Conservation (phyloP, 2,329 filamentous ascomycete species). For the Ophiostoma himal-ulmi region DNA sequence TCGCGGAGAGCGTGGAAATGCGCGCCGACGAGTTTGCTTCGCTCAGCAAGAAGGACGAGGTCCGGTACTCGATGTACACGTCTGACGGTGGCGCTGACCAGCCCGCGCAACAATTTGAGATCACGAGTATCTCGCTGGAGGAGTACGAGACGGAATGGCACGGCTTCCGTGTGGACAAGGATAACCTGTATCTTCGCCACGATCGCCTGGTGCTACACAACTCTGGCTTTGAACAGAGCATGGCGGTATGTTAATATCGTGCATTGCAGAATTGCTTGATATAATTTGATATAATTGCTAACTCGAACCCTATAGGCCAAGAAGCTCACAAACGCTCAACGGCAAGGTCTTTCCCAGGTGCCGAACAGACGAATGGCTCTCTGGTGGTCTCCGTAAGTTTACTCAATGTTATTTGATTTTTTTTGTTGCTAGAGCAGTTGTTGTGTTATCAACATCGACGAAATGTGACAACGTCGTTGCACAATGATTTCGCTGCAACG, state of each 20-base stretch:
- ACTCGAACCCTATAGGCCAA: constrained; percentile 75
- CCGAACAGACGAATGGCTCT: constrained; percentile 90
- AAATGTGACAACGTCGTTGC: not conserved
- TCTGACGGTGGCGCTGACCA: too few species aligned
- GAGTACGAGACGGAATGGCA: too few species aligned
- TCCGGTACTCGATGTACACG: too few species aligned
- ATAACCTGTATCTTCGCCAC: too few species aligned
- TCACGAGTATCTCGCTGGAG: too few species aligned
- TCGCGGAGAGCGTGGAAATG: too few species aligned
- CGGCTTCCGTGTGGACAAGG: too few species aligned
- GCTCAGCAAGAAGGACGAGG: too few species aligned
- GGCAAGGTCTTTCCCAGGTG: constrained; percentile 77
- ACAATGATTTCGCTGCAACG: not conserved
- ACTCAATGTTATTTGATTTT: not conserved
- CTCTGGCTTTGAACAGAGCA: constrained; percentile 44
- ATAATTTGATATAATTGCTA: constrained; percentile 30
- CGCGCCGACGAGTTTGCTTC: too few species aligned
- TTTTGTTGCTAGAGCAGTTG: not conserved
- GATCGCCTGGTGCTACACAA: too few species aligned
- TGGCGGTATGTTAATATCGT: constrained; percentile 32
- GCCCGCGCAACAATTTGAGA: too few species aligned
- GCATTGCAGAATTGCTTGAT: not conserved
- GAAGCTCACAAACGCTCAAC: constrained; percentile 94
- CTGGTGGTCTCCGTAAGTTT: constrained; percentile 71
- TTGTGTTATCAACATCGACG: too few species aligned